Evolutionary conservation across 805 yeast genomes (phyloP).

Genomic region (Metschnikowia corniflorae): DNA sequence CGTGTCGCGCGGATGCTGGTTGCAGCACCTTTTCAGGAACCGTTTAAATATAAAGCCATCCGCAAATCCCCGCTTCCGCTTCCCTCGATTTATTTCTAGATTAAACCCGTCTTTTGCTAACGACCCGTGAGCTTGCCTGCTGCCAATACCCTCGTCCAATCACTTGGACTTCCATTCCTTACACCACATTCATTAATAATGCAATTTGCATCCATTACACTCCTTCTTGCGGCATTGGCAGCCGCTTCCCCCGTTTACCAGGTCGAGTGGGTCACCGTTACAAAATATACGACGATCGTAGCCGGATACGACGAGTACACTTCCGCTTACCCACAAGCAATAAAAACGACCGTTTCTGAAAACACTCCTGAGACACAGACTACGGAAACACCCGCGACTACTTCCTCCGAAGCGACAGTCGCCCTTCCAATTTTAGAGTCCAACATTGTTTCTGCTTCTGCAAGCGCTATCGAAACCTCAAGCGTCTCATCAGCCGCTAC

Average conservation of each 20-base stretch:
- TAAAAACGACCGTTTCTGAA: neutral
- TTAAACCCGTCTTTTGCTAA: neutral
- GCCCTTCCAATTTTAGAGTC: neutral
- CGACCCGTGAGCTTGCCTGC: too few relatives aligned
- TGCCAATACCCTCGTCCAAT: neutral
- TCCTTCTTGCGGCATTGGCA: constrained; percentile 10
- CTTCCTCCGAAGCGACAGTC: neutral
- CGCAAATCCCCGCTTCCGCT: neutral
- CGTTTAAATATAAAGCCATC: constrained; percentile 6
- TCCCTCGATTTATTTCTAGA: neutral
- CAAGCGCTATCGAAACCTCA: constrained; percentile 6
- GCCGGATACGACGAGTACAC: constrained; percentile 6
- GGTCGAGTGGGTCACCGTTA: constrained; percentile 15
- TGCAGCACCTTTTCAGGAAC: neutral
- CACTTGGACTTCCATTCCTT: constrained; percentile 9
- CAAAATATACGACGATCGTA: constrained; percentile 11
- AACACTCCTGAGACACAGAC: neutral
- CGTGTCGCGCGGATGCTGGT: constrained; percentile 9
- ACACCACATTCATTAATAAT: constrained; percentile 1
- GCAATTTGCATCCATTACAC: constrained; percentile 11
- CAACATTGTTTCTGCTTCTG: neutral
- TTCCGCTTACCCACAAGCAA: constrained; percentile 2
- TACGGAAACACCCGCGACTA: neutral
- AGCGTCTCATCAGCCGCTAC: constrained; percentile 15
- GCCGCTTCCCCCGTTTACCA: constrained; percentile 14